Evolutionary conservation across 768 basidiomycete species (phyloP).

Genomic region (Daedaleopsis nitida): DNA sequence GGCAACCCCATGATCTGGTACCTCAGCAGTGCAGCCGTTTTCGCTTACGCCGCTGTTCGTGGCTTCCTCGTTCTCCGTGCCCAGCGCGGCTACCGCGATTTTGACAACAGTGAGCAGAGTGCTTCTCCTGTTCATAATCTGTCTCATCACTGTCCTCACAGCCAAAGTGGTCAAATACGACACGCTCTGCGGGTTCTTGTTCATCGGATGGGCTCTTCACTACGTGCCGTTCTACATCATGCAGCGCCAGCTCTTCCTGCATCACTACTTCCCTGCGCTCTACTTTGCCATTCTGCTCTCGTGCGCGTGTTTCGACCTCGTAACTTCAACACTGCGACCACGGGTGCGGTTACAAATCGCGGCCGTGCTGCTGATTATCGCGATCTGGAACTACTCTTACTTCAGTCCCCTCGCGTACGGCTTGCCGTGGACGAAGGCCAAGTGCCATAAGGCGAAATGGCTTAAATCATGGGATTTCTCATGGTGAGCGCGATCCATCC

Average conservation of each 20-base stretch:
- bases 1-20: slow-evolving; percentile 97
- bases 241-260: slow-evolving; percentile 95
- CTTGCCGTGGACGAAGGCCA: slow-evolving; percentile 77
- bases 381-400: slow-evolving; percentile 75
- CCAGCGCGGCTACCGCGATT: slow-evolving; percentile 89
- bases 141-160: slow-evolving; percentile 32
- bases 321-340: slow-evolving; percentile 78
- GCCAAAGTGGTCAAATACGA: slow-evolving; percentile 94
- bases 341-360: slow-evolving; percentile 80
- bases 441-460: slow-evolving; percentile 82
- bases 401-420: slow-evolving; percentile 88
- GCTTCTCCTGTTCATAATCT: not conserved
- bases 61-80: slow-evolving; percentile 84
- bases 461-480: slow-evolving; percentile 95
- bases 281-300: slow-evolving; percentile 86
- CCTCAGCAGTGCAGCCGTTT: slow-evolving; percentile 71
- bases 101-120: slow-evolving; percentile 77
- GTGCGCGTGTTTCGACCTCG: slow-evolving; percentile 80
- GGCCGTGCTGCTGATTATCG: slow-evolving; percentile 68
- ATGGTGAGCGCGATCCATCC: slow-evolving; percentile 47
- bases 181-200: slow-evolving; percentile 85
- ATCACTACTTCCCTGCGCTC: slow-evolving; percentile 98
- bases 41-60: slow-evolving; percentile 66
- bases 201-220: slow-evolving; percentile 89
- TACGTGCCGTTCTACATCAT: slow-evolving; percentile 98